A percentile compares a stretch with the other conserved stretches of the same genome.
Conservation (phyloP, 2,329 filamentous ascomycete genomes). For the Hypoxylon sp. region DNA sequence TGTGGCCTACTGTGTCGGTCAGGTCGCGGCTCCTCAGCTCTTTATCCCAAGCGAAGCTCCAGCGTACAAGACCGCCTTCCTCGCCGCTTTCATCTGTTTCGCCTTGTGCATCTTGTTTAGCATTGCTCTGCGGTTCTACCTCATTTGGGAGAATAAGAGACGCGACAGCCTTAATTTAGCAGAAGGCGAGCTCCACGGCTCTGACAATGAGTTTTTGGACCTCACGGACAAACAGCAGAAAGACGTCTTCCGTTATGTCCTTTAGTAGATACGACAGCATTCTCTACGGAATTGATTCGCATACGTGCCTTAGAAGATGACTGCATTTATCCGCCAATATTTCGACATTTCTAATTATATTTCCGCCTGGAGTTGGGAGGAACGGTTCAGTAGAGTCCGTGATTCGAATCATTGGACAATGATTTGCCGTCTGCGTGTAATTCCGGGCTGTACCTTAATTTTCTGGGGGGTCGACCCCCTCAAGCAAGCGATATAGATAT, state of each 20-base stretch:
- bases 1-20: constrained; percentile 41
- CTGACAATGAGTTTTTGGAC: constrained; percentile 43
- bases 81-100: constrained; percentile 72
- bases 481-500: no score
- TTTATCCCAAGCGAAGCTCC: constrained; percentile 70
- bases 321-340: not conserved
- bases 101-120: constrained; percentile 62
- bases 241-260: constrained; percentile 45
- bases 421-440: no score
- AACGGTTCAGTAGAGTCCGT: not conserved
- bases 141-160: constrained; percentile 65
- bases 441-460: no score
- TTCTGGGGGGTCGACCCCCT: no score
- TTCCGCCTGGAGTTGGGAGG: not conserved
- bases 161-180: constrained; percentile 56
- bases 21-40: constrained; percentile 62
- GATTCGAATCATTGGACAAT: no score
- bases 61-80: constrained; percentile 71
- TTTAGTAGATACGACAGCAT: constrained; percentile 17
- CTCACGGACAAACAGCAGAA: constrained; percentile 47
- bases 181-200: constrained; percentile 20
- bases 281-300: not conserved
- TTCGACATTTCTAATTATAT: not conserved
- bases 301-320: not conserved
- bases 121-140: constrained; percentile 63